Evolutionary conservation across 164 flowering plant genomes (phyloP).

Genomic region (Euptelea pleiosperma): DNA sequence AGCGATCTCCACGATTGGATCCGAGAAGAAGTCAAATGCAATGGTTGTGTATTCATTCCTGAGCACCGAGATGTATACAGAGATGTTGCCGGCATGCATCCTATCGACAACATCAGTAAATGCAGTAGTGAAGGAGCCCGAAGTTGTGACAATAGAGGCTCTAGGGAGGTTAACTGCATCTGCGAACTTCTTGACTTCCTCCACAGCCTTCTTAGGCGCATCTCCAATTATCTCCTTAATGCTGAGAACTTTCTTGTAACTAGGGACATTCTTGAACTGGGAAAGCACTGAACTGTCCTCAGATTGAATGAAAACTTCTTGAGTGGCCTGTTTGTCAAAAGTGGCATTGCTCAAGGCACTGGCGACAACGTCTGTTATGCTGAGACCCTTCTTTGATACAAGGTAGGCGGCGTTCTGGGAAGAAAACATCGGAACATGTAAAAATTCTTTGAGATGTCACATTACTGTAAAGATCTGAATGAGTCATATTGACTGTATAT

Average conservation of each 20-base stretch:
- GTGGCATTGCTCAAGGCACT: conserved; percentile 57
- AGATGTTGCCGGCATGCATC: conserved; percentile 59
- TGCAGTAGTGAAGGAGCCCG: conserved; percentile 22
- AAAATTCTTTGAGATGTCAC: not conserved
- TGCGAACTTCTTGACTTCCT: conserved; percentile 62
- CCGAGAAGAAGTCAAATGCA: conserved; percentile 57
- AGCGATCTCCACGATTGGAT: conserved; percentile 62
- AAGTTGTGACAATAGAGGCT: conserved; percentile 23
- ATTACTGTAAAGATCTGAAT: not conserved
- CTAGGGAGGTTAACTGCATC: conserved; percentile 51
- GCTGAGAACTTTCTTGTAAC: conserved; percentile 45
- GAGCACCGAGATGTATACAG: conserved; percentile 46
- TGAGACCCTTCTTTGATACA: conserved; percentile 65
- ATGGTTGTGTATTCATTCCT: conserved; percentile 52
- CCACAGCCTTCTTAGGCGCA: conserved; percentile 39
- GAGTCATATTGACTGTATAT: not conserved
- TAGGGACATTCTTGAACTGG: conserved; percentile 34
- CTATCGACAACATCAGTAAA: conserved; percentile 40
- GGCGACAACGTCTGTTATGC: conserved; percentile 42
- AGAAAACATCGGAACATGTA: not conserved
- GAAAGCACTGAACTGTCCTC: conserved; percentile 65
- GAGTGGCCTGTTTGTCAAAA: conserved; percentile 56
- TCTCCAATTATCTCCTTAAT: conserved; percentile 36
- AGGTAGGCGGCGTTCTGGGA: conserved; percentile 78
- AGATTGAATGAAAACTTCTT: conserved; percentile 63